Conservation (phyloP, 1,284 basidiomycete genomes). For the Malassezia vespertilionis region DNA sequence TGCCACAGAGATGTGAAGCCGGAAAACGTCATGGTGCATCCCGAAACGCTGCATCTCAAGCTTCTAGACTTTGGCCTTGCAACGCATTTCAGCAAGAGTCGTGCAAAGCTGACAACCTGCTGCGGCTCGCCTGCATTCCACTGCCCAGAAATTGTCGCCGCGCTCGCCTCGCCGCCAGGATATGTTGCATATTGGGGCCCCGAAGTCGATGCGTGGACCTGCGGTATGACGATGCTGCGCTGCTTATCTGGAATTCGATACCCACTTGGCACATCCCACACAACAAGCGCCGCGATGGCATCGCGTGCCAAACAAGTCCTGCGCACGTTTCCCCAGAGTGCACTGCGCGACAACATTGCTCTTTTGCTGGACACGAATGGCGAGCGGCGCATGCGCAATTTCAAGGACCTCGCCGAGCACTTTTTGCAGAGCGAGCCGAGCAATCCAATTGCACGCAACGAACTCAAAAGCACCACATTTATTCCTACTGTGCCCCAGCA, state of each 20-base stretch:
- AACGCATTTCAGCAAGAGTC: slow-evolving; percentile 53
- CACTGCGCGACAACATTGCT: slow-evolving; percentile 49
- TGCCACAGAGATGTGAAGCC: slow-evolving; percentile 55
- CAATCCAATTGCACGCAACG: slow-evolving; percentile 25
- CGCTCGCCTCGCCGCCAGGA: slow-evolving; percentile 51
- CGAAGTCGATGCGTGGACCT: slow-evolving; percentile 55
- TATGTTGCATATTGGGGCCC: slow-evolving; percentile 51
- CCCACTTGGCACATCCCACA: slow-evolving; percentile 53
- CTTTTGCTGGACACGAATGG: slow-evolving; percentile 52
- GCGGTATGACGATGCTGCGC: slow-evolving; percentile 53
- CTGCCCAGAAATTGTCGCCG: slow-evolving; percentile 53
- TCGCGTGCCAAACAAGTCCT: slow-evolving; percentile 50
- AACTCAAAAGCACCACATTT: slow-evolving; percentile 53
- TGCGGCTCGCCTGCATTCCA: slow-evolving; percentile 54
- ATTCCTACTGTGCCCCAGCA: slow-evolving; percentile 50
- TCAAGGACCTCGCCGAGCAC: slow-evolving; percentile 38
- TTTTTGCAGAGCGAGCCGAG: slow-evolving; percentile 22
- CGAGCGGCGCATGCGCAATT: slow-evolving; percentile 50
- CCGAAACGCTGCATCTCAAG: slow-evolving; percentile 48
- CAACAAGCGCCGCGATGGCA: slow-evolving; percentile 50
- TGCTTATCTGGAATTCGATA: slow-evolving; percentile 52
- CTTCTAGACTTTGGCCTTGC: slow-evolving; percentile 55
- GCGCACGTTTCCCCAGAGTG: slow-evolving; percentile 47
- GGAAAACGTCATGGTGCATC: slow-evolving; percentile 50
- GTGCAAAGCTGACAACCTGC: slow-evolving; percentile 54